These are phyloP conservation scores for Vicia villosa DNA, from an alignment of 306 rosid genomes.

Conservation along the genomic window DNA sequence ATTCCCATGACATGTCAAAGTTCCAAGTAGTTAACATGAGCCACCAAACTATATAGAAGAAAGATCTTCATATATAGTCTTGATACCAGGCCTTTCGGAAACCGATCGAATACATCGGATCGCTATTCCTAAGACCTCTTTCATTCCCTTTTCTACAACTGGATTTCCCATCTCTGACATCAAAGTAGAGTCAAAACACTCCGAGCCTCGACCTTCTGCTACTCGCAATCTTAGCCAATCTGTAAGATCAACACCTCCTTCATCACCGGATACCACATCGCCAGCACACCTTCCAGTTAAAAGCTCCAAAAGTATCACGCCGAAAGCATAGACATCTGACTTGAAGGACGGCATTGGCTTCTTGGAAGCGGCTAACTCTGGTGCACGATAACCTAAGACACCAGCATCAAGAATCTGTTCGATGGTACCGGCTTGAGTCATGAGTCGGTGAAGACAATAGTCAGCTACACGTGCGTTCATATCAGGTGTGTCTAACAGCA, in stretches of 20 bases:
- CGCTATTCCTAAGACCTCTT: conserved; percentile 86
- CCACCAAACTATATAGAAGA: conserved; percentile 74
- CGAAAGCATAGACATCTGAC: conserved; percentile 96
- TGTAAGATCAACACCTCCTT: conserved; percentile 82
- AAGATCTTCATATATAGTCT: conserved; percentile 92
- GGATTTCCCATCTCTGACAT: conserved; percentile 64
- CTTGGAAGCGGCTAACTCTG: conserved; percentile 92
- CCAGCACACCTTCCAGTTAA: conserved; percentile 97
- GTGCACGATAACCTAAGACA: conserved; percentile 90
- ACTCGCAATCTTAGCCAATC: conserved; percentile 85
- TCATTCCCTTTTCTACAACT: conserved; percentile 82
- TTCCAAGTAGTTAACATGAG: conserved; percentile 43
- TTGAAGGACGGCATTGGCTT: conserved; percentile 95
- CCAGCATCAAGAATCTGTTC: conserved; percentile 99
- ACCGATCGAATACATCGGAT: conserved; percentile 75
- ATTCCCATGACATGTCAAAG: conserved; percentile 46
- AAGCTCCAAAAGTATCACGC: conserved; percentile 86
- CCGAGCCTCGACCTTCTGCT: conserved; percentile 83
- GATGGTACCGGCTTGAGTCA: conserved; percentile 93
- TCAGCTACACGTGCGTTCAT: conserved; percentile 94
- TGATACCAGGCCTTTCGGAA: conserved; percentile 92
- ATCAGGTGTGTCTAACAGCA: conserved; percentile 83
- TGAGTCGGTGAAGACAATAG: conserved; percentile 96
- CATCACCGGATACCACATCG: conserved; percentile 84
- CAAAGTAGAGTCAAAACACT: conserved; percentile 79